Evolutionary conservation across 2,329 filamentous ascomycete species (phyloP), one percentile per base, ranked within the genome.

Genomic region (Fusarium austroafricanum): DNA sequence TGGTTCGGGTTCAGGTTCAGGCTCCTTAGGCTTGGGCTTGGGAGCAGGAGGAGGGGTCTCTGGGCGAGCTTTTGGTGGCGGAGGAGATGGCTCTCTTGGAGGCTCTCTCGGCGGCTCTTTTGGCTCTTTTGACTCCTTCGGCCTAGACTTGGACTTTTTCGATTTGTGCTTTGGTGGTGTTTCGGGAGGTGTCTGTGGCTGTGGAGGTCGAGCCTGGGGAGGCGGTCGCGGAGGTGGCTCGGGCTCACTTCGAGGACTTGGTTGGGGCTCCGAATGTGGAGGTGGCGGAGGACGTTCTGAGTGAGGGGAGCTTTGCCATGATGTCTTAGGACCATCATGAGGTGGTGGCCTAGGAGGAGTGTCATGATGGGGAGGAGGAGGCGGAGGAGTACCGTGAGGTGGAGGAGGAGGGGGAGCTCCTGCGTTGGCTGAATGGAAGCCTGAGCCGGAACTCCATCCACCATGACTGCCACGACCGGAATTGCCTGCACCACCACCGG

Each of bases 291-390:
- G 45, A 17, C 70, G 53, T 55, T 71, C 69, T 15, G 78, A 67
- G 14, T 64, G 61, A 18, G 73, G 68, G 33, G 72, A 73, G 38
- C 76, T 68, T 53, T 82, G 77, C 80, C 80, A 80, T 18, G 79
- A 80, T 17, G 79, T 71, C 51, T 78, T 79, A 9, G 79, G 76
- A 23, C 76, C 73, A 20, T 79, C 76, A 26, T 75, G 70, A 47
- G 75, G 67, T 7, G 72, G 74, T 28, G 73, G 71, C 3, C 65
- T 55, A 7, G 74, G 70, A 51, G 73, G 70, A 38, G 71, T 68
- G 38, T 65, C 73, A 15, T 75, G 71, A 35, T 68, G 72, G 50
- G 78, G 78, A 28, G 79, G 79, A 8, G 78, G 79, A 12, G 78
- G 79, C 4, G 77, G 80, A 12, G 79, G 80, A 46, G 60, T 65